A percentile compares a stretch with the other conserved stretches of the same genome.
These are phyloP conservation scores for Durio zibethinus DNA, from an alignment of 345 rosid species.

Conservation along the genomic window DNA sequence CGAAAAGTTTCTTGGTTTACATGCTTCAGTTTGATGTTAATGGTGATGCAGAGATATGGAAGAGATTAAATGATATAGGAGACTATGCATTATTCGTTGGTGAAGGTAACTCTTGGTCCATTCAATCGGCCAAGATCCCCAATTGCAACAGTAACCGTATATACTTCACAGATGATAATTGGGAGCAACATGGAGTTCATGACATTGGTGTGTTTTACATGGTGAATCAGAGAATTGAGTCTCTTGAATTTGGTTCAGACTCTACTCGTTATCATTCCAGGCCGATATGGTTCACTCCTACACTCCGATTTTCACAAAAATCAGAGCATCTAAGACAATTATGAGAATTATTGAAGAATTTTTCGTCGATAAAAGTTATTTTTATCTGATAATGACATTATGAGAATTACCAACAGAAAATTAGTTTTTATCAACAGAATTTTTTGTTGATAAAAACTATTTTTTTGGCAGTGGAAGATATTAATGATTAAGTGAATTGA, in stretches of 20 bases:
- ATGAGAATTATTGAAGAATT: too few species aligned
- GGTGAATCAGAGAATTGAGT: neutral
- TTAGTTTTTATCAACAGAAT: too few species aligned
- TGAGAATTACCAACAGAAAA: too few species aligned
- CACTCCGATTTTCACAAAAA: neutral
- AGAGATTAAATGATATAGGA: neutral
- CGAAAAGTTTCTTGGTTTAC: neutral
- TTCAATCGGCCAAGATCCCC: neutral
- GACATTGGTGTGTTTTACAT: neutral
- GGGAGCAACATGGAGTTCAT: neutral
- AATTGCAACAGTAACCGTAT: neutral
- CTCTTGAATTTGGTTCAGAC: neutral
- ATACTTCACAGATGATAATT: neutral
- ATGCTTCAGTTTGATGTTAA: neutral
- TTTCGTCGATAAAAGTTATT: too few species aligned
- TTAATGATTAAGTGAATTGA: too few species aligned
- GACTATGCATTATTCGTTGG: neutral
- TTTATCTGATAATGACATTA: too few species aligned
- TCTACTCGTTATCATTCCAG: neutral
- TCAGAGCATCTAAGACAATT: too few species aligned
- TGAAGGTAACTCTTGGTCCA: neutral
- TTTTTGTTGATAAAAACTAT: too few species aligned
- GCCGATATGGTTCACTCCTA: neutral
- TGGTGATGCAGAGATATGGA: neutral
- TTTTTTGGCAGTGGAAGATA: too few species aligned